These are phyloP conservation scores for Phyllachora maydis DNA, from an alignment of 2,329 filamentous ascomycete species.

Conservation along the genomic window DNA sequence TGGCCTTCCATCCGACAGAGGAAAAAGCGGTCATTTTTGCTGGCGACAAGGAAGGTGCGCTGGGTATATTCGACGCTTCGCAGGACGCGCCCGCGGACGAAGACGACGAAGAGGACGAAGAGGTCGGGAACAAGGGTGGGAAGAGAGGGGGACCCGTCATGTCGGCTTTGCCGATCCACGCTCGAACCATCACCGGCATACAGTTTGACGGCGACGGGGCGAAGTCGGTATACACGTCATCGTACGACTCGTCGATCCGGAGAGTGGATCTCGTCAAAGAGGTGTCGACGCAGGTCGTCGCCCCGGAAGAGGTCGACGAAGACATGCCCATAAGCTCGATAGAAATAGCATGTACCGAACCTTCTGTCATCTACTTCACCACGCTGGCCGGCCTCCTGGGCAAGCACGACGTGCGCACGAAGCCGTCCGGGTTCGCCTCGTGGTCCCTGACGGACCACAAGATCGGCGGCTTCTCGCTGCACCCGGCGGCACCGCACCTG, in stretches of 20 bases:
- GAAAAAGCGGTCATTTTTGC: slow-evolving; percentile 82
- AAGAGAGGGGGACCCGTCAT: too few relatives aligned
- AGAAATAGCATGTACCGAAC: slow-evolving; percentile 52
- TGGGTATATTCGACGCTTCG: slow-evolving; percentile 80
- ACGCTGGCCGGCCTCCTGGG: slow-evolving; percentile 68
- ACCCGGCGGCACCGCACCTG: slow-evolving; percentile 62
- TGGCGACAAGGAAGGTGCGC: slow-evolving; percentile 78
- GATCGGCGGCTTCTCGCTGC: slow-evolving; percentile 79
- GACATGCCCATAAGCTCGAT: slow-evolving; percentile 71
- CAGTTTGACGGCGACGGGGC: slow-evolving; percentile 53
- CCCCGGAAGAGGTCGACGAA: slow-evolving; percentile 43
- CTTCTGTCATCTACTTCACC: slow-evolving; percentile 66
- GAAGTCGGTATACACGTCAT: slow-evolving; percentile 63
- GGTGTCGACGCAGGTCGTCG: slow-evolving; percentile 63
- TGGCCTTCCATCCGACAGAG: slow-evolving; percentile 72
- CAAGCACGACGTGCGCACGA: slow-evolving; percentile 54
- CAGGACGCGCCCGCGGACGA: slow-evolving; percentile 35
- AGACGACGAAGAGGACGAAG: slow-evolving; percentile 46
- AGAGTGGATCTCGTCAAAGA: slow-evolving; percentile 69
- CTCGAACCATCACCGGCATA: slow-evolving; percentile 72
- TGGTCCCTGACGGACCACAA: slow-evolving; percentile 79
- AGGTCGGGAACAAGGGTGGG: too few relatives aligned
- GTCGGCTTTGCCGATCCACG: slow-evolving; percentile 76
- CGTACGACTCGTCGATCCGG: slow-evolving; percentile 83
- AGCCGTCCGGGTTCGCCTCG: slow-evolving; percentile 33